These are phyloP conservation scores for Pleurotus cornucopiae DNA, from an alignment of 768 basidiomycete genomes.

Conservation along the genomic window DNA sequence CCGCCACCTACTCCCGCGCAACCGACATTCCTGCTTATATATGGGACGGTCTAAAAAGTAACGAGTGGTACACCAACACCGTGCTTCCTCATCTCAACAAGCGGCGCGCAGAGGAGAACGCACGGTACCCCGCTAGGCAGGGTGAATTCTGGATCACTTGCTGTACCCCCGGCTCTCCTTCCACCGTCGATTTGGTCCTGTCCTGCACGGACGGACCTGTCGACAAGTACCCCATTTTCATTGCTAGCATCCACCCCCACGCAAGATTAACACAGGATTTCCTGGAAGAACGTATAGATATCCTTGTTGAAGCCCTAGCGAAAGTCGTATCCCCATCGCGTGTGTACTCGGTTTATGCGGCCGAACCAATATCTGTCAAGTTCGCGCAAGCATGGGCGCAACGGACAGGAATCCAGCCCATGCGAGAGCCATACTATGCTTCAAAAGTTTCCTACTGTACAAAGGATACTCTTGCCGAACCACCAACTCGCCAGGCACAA, in stretches of 20 bases:
- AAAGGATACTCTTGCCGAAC: constrained; percentile 27
- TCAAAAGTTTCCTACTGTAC: constrained; percentile 59
- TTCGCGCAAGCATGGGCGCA: constrained; percentile 49
- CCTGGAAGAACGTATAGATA: constrained; percentile 34
- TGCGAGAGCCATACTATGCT: constrained; percentile 52
- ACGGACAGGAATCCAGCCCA: constrained; percentile 34
- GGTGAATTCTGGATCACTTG: constrained; percentile 33
- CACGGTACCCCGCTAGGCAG: constrained; percentile 1
- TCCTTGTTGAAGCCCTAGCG: constrained; percentile 37
- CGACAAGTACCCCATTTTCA: constrained; percentile 64
- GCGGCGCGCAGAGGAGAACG: constrained; percentile 17
- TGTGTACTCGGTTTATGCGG: constrained; percentile 66
- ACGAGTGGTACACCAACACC: constrained; percentile 36
- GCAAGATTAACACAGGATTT: constrained; percentile 30
- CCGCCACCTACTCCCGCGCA: constrained; percentile 22
- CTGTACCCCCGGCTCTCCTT: constrained; percentile 2
- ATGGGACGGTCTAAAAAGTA: constrained; percentile 28
- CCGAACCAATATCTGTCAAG: constrained; percentile 34
- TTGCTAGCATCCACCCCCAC: constrained; percentile 43
- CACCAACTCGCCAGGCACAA: constrained; percentile 29
- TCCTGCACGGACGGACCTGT: constrained; percentile 53
- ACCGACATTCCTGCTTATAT: constrained; percentile 31
- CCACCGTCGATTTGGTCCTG: constrained; percentile 47
- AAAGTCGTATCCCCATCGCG: constrained; percentile 30
- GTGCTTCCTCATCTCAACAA: constrained; percentile 36